Evolutionary conservation across 148 eudicot species (phyloP).

Genomic region (Rhododendron kiyosumense): DNA sequence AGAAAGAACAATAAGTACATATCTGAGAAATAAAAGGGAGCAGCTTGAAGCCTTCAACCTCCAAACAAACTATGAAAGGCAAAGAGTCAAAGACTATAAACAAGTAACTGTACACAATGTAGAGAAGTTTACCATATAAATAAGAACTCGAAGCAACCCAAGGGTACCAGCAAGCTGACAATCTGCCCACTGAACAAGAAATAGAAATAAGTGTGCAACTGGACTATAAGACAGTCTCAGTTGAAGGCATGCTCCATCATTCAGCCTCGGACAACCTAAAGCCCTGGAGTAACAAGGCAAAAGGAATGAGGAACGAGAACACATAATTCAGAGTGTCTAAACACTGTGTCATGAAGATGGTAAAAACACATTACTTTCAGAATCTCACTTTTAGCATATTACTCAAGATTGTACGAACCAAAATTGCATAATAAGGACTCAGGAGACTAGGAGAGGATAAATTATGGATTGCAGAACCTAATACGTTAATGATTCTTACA

Average conservation of each 20-base stretch:
- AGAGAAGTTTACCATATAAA: constrained; percentile 25
- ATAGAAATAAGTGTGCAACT: constrained; percentile 24
- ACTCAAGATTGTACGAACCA: not conserved
- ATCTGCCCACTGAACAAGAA: constrained; percentile 31
- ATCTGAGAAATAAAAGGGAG: not conserved
- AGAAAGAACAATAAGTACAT: not conserved
- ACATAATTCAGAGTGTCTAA: not conserved
- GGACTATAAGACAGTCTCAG: constrained; percentile 32
- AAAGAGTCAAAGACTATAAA: not conserved
- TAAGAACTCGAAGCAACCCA: constrained; percentile 30
- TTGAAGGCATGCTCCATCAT: constrained; percentile 36
- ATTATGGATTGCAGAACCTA: not conserved
- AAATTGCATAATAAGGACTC: not conserved
- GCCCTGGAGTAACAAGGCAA: constrained; percentile 19
- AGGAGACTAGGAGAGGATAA: not conserved
- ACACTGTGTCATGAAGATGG: not conserved
- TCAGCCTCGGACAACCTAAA: constrained; percentile 16
- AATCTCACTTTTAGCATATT: not conserved
- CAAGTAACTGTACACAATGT: not conserved
- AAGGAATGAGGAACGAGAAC: not conserved
- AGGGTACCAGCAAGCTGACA: constrained; percentile 34
- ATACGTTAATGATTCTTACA: not conserved
- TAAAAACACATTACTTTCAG: not conserved
- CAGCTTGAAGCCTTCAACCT: not conserved
- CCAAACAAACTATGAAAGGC: not conserved